Evolutionary conservation across 2,329 filamentous ascomycete species (phyloP).

Genomic region (Cladophialophora psammophila): DNA sequence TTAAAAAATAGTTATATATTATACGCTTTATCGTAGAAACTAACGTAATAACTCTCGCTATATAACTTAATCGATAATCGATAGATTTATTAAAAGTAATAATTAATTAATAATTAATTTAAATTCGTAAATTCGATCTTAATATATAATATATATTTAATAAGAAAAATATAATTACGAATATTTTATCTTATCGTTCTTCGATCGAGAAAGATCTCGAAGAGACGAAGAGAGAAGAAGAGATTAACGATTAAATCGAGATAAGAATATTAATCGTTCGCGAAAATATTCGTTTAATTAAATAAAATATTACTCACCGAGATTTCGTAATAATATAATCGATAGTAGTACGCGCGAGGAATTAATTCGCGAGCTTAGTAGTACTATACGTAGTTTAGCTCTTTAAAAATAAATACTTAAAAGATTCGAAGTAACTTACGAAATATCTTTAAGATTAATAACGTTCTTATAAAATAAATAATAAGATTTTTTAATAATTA

Average conservation of each 20-base stretch:
- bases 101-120: conserved; percentile 1
- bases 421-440: not conserved
- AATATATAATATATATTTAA: not conserved
- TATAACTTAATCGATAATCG: conserved; percentile 4
- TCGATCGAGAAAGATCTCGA: not conserved
- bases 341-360: not conserved
- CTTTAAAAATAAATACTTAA: not conserved
- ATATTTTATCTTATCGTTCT: not conserved
- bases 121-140: not conserved
- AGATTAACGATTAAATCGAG: conserved; percentile 8
- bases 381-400: not conserved
- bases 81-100: not conserved
- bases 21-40: not conserved
- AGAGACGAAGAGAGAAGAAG: not conserved
- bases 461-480: not conserved
- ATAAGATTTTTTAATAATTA: too few species aligned
- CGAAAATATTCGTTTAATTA: not conserved
- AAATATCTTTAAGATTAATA: not conserved
- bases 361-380: not conserved
- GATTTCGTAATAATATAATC: not conserved
- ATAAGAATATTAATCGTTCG: not conserved
- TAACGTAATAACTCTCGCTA: not conserved
- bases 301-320: not conserved
- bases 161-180: not conserved
- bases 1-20: not conserved